A percentile compares a stretch with the other conserved stretches of the same genome.
phyloP scores from a whole-genome alignment of 257 asterid species.

The Solanum rostratum region DNA sequence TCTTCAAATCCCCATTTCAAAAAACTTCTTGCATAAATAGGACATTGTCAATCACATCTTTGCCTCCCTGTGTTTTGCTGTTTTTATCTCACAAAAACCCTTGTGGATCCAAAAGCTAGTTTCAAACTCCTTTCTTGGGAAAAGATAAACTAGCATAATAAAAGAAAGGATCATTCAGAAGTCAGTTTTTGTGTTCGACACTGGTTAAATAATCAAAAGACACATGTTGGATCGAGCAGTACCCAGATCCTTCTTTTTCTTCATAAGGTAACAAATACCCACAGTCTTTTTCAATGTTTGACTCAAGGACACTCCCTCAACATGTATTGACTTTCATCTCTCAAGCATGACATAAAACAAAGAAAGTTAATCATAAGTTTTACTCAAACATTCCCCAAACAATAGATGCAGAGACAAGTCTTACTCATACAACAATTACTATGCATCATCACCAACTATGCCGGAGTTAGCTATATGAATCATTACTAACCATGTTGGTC shows the following conservation, averaged over 20 bases:
- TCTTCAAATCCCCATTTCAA: not conserved
- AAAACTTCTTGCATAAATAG: not conserved
- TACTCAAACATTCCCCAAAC: not conserved
- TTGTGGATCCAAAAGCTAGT: not conserved
- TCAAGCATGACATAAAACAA: not conserved
- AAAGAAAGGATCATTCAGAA: not conserved
- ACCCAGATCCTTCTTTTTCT: not conserved
- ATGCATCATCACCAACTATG: not conserved
- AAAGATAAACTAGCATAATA: not conserved
- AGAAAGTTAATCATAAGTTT: not conserved
- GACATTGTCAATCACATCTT: not conserved
- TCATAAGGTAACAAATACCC: not conserved
- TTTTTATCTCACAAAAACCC: not conserved
- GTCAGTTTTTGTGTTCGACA: not conserved
- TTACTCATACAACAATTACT: too few relatives aligned
- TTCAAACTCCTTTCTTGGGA: not conserved
- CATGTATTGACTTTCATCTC: not conserved
- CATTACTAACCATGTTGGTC: not conserved
- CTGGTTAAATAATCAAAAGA: not conserved
- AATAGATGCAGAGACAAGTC: too few relatives aligned
- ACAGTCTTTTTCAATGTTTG: not conserved
- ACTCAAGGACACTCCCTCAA: not conserved
- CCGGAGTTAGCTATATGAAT: not conserved
- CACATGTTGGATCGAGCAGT: not conserved
- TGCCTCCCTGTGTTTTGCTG: not conserved